phyloP scores from a whole-genome alignment of 306 rosid species.

The Sicyos edulis region DNA sequence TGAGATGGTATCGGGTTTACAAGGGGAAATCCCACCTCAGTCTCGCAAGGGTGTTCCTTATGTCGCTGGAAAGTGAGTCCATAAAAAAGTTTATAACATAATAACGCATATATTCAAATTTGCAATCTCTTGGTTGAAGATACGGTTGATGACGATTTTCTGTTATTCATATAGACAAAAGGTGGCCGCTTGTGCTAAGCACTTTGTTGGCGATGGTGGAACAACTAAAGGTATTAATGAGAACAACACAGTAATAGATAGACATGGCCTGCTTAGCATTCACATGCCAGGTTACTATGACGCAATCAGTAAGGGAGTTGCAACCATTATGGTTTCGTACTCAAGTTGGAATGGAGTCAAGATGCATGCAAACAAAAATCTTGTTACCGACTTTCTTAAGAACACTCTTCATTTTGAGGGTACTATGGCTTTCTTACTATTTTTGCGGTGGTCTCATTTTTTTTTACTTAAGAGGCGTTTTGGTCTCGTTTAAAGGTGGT shows the following conservation, averaged over 20 bases:
- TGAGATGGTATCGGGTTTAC: conserved; percentile 13
- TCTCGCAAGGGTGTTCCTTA: conserved; percentile 7
- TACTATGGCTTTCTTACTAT: too few species aligned
- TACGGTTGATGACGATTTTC: background rate
- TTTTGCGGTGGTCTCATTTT: too few species aligned
- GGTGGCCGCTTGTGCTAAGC: conserved; percentile 33
- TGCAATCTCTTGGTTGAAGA: background rate
- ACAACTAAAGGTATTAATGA: conserved; percentile 35
- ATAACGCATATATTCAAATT: too few species aligned
- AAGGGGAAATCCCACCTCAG: conserved; percentile 14
- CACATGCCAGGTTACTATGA: conserved; percentile 35
- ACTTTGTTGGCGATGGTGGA: conserved; percentile 37
- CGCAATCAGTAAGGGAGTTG: conserved; percentile 34
- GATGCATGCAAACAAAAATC: conserved; percentile 32
- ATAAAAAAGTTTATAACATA: background rate
- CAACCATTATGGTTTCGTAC: conserved; percentile 35
- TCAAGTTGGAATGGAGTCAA: conserved; percentile 41
- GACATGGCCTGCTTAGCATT: conserved; percentile 28
- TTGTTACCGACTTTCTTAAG: conserved; percentile 32
- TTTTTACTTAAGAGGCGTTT: too few species aligned
- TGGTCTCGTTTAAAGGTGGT: too few species aligned
- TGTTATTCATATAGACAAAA: conserved; percentile 14
- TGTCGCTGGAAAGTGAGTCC: conserved; percentile 11
- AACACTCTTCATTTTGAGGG: conserved; percentile 23
- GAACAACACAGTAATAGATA: conserved; percentile 25